Evolutionary conservation across 2,329 filamentous ascomycete genomes (phyloP).

Genomic region (Fonsecaea pugnacius): DNA sequence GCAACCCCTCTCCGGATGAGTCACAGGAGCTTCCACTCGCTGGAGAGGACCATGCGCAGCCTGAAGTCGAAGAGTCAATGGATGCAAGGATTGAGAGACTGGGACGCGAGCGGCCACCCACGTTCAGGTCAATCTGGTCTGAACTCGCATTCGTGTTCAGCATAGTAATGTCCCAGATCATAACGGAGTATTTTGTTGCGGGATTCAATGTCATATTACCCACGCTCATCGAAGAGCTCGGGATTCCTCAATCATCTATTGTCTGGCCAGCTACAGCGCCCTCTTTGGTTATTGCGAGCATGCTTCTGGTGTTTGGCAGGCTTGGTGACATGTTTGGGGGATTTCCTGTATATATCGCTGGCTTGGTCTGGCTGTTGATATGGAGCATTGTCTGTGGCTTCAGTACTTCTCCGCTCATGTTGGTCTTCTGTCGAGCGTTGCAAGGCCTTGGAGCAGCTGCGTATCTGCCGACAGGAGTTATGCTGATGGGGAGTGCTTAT

Average conservation of each 20-base stretch:
- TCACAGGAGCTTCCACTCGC: neutral
- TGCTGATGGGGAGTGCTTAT: conserved; percentile 68
- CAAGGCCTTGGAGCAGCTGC: conserved; percentile 76
- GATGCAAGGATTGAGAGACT: conserved; percentile 58
- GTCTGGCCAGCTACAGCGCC: conserved; percentile 61
- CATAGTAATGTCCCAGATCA: conserved; percentile 65
- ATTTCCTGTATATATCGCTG: conserved; percentile 67
- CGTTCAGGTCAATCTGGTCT: conserved; percentile 58
- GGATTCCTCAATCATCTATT: conserved; percentile 68
- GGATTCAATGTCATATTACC: conserved; percentile 75
- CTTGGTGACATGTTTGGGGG: conserved; percentile 66
- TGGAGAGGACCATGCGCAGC: conserved; percentile 21
- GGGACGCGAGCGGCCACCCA: conserved; percentile 64
- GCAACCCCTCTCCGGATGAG: neutral
- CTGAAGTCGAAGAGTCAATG: conserved; percentile 35
- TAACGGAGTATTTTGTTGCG: conserved; percentile 74
- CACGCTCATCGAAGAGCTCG: conserved; percentile 62
- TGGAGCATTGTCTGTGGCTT: conserved; percentile 75
- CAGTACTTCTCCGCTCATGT: conserved; percentile 68
- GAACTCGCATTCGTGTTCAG: conserved; percentile 68
- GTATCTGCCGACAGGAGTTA: conserved; percentile 70
- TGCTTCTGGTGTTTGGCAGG: conserved; percentile 60
- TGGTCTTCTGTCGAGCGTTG: conserved; percentile 73
- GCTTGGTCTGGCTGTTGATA: conserved; percentile 65
- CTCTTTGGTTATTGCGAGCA: conserved; percentile 54